Evolutionary conservation across 306 rosid genomes (phyloP), one percentile per base, ranked within the genome.

Genomic region (Alnus glutinosa): DNA sequence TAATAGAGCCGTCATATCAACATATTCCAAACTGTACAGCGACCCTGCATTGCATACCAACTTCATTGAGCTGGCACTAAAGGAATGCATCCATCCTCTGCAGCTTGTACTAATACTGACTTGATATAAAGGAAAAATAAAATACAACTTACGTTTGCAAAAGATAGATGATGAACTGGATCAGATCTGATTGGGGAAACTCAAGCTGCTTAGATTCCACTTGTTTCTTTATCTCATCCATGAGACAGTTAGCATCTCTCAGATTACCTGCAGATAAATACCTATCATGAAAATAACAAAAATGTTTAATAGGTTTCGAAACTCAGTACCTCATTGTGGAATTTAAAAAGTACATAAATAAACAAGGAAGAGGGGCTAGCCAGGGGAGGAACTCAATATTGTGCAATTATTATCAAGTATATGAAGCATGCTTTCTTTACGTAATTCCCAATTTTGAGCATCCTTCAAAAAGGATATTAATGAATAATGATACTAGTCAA

Each of bases 201-300:
- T 81, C 89, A 61, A 81, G 86, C 86, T 84, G 78, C 32, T 80
- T 76, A 51, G 90, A 47, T 77, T 84, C 84, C 73, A 67, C 87
- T 83, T 87, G 91, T 74, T 78, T 88, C 89, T 89, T 89, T 79
- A 96, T 77, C 91, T 93, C 99, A 4, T 93, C 93, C 88, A 93
- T 59, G 70, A 96, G 83, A 72, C 18, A 11, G 89, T 93, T 96
- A 57, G 99, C 98, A 85, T 93, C 98, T 83, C 89, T 91, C 73
- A 91, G 86, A 89, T 96, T 93, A 80, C 99, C 96, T 58, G 71
- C 75, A 85, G 94, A 82, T 76, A 93, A 82, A 83, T 90, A 93
- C 97, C 99, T 96, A 75, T 68, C 79, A 75, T 8, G 71, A 77
- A 62, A 80, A 62, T 77, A 80, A 66, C 13, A 49, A 54, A 64